Conservation (phyloP, 345 rosid species). For the Citrus sinensis region DVS_A1.0 CM039163.1:7422501-7423000, state of each 20-base stretch:
- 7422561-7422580: not conserved
- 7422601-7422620: conserved; percentile 14
- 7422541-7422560: not conserved
- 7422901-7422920: conserved; percentile 40
- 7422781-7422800: conserved; percentile 18
- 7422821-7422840: conserved; percentile 8
- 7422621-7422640: conserved; percentile 51
- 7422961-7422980: not conserved
- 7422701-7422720: not conserved
- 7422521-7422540: no score
- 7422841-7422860: conserved; percentile 39
- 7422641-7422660: conserved; percentile 41
- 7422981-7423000: not conserved
- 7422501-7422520: no score
- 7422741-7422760: conserved; percentile 10
- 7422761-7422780: not conserved
- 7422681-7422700: not conserved
- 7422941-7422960: conserved; percentile 46
- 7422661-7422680: conserved; percentile 36
- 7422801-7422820: not conserved
- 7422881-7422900: conserved; percentile 57
- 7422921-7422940: conserved; percentile 31
- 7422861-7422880: conserved; percentile 58
- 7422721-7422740: conserved; percentile 13
- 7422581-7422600: not conserved